Evolutionary conservation across 257 asterid species (phyloP).

Genomic region (Phtheirospermum japonicum): DNA sequence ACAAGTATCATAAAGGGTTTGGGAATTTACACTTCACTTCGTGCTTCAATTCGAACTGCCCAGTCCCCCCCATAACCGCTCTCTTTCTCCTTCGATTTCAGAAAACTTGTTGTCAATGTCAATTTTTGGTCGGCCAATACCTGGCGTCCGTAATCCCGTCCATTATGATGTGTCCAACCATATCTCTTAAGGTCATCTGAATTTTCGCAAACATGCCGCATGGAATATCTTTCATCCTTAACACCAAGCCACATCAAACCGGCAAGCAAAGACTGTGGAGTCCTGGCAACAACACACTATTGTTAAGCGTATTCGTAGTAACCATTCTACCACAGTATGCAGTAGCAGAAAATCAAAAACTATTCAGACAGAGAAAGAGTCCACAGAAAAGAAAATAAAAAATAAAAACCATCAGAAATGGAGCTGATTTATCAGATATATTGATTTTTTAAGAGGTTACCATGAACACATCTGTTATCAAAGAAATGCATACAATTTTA

Average conservation of each 20-base stretch:
- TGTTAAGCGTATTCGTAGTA: conserved; percentile 19
- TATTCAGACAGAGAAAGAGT: conserved; percentile 2
- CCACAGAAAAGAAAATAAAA: background rate
- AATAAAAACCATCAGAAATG: background rate
- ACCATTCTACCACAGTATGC: conserved; percentile 6
- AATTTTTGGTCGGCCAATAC: conserved; percentile 71
- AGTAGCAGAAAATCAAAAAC: background rate
- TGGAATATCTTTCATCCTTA: conserved; percentile 72
- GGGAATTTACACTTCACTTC: conserved; percentile 55
- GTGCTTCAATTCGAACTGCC: conserved; percentile 78
- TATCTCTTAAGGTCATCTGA: conserved; percentile 81
- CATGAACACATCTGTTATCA: background rate
- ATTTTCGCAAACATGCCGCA: conserved; percentile 91
- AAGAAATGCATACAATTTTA: background rate
- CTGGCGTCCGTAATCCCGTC: conserved; percentile 92
- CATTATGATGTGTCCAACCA: conserved; percentile 95
- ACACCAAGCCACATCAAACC: conserved; percentile 98
- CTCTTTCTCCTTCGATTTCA: conserved; percentile 67
- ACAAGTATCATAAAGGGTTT: conserved; percentile 31
- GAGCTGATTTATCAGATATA: background rate
- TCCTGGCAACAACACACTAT: conserved; percentile 51
- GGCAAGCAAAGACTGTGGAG: conserved; percentile 80
- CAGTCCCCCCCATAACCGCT: conserved; percentile 99
- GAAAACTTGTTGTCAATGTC: conserved; percentile 73
- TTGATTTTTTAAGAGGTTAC: background rate